Percentiles rank a stretch among this genome's conserved stretches.
These are phyloP conservation scores for Agrostemma githago DNA, from an alignment of 148 eudicot genomes.

Conservation along the genomic window DNA sequence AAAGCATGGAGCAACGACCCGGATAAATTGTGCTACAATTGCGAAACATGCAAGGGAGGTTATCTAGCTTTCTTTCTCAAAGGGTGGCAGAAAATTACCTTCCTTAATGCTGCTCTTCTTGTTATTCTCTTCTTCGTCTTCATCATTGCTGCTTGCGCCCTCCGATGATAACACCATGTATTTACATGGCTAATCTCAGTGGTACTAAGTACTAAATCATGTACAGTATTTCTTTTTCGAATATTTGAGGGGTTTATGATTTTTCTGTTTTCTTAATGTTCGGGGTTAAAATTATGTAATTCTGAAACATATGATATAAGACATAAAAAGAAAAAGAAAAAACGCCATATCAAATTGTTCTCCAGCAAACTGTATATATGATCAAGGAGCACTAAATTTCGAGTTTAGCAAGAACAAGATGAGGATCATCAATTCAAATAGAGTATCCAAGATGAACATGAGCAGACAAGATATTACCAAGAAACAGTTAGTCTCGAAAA, in stretches of 20 bases:
- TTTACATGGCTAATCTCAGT: not conserved
- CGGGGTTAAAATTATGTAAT: not conserved
- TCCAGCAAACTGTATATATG: not conserved
- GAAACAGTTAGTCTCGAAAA: not conserved
- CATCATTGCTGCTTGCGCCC: slow-evolving; percentile 34
- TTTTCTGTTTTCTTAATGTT: not conserved
- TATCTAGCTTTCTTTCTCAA: slow-evolving; percentile 31
- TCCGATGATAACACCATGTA: slow-evolving; percentile 7
- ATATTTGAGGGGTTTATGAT: slow-evolving; percentile 4
- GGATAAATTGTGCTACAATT: slow-evolving; percentile 32
- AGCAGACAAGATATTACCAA: not conserved
- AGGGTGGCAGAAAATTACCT: slow-evolving; percentile 29
- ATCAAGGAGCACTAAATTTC: not conserved
- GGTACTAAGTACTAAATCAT: not conserved
- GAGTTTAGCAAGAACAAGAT: not conserved
- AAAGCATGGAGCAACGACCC: slow-evolving; percentile 29
- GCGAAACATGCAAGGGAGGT: slow-evolving; percentile 38
- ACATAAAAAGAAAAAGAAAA: not conserved
- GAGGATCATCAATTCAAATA: not conserved
- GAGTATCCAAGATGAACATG: not conserved
- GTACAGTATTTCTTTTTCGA: not conserved
- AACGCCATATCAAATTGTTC: not conserved
- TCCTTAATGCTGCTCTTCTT: slow-evolving; percentile 24
- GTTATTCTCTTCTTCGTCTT: slow-evolving; percentile 30
- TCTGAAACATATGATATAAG: not conserved